Percentiles rank a stretch among this genome's conserved stretches.
These are phyloP conservation scores for Venturia aucupariae DNA, from an alignment of 2,329 filamentous ascomycete species.

Conservation along the genomic window DNA sequence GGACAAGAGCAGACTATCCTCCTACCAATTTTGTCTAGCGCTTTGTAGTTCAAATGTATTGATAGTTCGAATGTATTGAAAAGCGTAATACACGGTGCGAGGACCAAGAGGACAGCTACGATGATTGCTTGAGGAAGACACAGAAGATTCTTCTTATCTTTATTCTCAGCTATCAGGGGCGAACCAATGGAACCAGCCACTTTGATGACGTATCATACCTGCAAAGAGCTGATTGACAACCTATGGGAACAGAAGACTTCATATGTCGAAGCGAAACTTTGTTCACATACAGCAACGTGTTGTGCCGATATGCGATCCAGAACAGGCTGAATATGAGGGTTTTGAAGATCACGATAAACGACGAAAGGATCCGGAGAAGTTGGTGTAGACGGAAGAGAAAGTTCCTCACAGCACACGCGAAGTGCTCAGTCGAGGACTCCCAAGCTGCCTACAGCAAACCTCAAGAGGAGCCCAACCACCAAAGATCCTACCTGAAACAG, in stretches of 20 bases:
- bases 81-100: too few relatives aligned
- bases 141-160: constrained; percentile 35
- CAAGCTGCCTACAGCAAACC: constrained; percentile 76
- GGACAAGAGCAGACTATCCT: background rate
- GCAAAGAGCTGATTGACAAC: constrained; percentile 95
- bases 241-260: constrained; percentile 80
- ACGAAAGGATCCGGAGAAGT: constrained; percentile 60
- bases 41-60: too few relatives aligned
- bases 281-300: constrained; percentile 88
- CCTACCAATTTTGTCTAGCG: background rate
- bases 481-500: constrained; percentile 73
- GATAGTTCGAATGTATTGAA: too few relatives aligned
- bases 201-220: constrained; percentile 89
- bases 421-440: constrained; percentile 62
- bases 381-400: constrained; percentile 94
- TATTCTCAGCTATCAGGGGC: constrained; percentile 67
- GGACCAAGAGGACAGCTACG: constrained; percentile 66
- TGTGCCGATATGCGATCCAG: constrained; percentile 94
- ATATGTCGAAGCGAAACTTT: constrained; percentile 84
- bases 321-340: constrained; percentile 84
- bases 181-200: constrained; percentile 78
- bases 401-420: constrained; percentile 78
- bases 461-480: constrained; percentile 73
- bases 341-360: constrained; percentile 85
- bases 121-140: constrained; percentile 70